phyloP scores from a whole-genome alignment of 2,329 filamentous ascomycete genomes.

The Uncinocarpus reesii region DNA sequence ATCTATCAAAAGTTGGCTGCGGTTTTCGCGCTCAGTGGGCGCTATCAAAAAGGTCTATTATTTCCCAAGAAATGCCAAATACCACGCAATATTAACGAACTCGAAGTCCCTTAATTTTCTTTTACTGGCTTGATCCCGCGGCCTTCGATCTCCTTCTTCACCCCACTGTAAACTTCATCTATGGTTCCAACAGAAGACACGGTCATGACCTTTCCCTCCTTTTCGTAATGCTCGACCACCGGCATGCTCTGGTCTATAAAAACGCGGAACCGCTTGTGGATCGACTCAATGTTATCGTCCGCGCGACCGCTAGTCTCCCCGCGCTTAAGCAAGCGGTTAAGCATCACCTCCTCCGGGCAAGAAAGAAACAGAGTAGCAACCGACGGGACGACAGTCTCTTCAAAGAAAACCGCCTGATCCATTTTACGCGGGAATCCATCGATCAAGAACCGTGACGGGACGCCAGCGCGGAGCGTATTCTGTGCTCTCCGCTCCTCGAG shows the following conservation, averaged over 20 bases:
- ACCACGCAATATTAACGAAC: background rate
- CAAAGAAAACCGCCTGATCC: constrained; percentile 91
- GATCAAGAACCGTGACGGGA: constrained; percentile 62
- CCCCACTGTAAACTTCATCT: constrained; percentile 52
- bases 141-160: constrained; percentile 40
- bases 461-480: constrained; percentile 19
- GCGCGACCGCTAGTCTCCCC: constrained; percentile 84
- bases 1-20: background rate
- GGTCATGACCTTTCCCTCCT: constrained; percentile 67
- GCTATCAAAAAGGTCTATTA: background rate
- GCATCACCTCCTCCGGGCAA: constrained; percentile 82
- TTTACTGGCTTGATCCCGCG: constrained; percentile 30
- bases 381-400: constrained; percentile 73
- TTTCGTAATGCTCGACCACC: constrained; percentile 75
- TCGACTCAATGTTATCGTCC: constrained; percentile 92
- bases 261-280: constrained; percentile 88
- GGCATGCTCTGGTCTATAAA: constrained; percentile 98
- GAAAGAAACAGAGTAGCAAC: constrained; percentile 88
- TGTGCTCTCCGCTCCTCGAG: constrained; percentile 43
- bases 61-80: background rate
- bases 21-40: too few species aligned
- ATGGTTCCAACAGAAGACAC: constrained; percentile 61
- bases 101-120: constrained; percentile 9
- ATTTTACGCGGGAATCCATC: constrained; percentile 90
- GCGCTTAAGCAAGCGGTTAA: constrained; percentile 69